Base-by-base conservation (phyloP, 371 early-diverging fungal genomes). In the Mucor lusitanicus region DNA sequence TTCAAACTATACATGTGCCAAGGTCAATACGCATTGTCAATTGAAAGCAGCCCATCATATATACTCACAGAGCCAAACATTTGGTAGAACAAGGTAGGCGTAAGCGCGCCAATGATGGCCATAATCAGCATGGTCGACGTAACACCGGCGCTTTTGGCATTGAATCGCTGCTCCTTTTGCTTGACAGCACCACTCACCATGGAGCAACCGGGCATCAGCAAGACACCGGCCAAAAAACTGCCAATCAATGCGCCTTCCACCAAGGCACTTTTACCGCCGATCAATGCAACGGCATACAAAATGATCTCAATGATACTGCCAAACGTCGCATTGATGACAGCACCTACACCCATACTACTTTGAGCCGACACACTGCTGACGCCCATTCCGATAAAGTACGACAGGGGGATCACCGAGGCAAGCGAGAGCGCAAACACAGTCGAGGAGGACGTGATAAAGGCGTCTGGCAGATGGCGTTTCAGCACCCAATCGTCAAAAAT, bases 281-380 rank as follows among this genome's bases (percentile, higher is more conserved):
- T 89, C 55, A 98, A 74, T 7, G 97, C 97, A 11, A 97, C 87
- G 13, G 88, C 81, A 78, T 97, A 97, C 44, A 98, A 79, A 53
- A 97, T 94, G 63, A 98, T 92, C 77, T 98, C 98, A 61, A 98
- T 92, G 32, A 98, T 95, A 53, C 93, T 92, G 63, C 98, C 98
- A 78, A 98, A 98, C 0, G 99, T 95, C 15, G 99, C 99, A 79
- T 97, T 98, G 72, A 97, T 92, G 32, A 97, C 97, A 0, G 97
- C 95, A 25, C 97, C 98, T 63, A 98, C 79, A 35, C 92, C 94
- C 69, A 96, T 81, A 42, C 92, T 91, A 6, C 95, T 92, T 75
- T 97, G 97, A 9, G 98, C 96, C 12, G 96, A 94, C 71, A 98
- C 95, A 19, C 95, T 94, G 32, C 96, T 92, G 37, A 98, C 96